These are phyloP conservation scores for Wallacemonas collosoma DNA, from an alignment of 208 protist genomes.

Conservation along the genomic window DNA sequence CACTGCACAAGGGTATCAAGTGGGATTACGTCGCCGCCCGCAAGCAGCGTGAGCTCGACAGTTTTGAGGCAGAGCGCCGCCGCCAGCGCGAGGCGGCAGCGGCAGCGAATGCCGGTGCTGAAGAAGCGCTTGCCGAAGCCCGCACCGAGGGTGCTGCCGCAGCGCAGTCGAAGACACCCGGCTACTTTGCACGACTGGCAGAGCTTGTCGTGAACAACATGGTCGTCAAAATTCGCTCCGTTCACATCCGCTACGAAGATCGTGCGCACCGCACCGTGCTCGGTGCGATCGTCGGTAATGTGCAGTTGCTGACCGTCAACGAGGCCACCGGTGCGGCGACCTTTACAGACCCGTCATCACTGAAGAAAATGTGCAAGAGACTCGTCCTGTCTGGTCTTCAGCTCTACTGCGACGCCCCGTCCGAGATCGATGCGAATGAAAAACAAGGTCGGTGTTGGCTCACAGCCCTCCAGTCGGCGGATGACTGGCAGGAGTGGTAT, in stretches of 20 bases:
- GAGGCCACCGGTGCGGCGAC: conserved; percentile 59
- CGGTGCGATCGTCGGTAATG: conserved; percentile 71
- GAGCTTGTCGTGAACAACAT: conserved; percentile 91
- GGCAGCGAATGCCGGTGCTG: conserved; percentile 14
- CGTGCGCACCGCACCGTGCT: conserved; percentile 50
- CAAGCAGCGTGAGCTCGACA: conserved; percentile 65
- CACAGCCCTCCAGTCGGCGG: conserved; percentile 33
- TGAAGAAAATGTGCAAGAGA: conserved; percentile 70
- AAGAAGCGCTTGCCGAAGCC: conserved; percentile 1
- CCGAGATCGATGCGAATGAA: conserved; percentile 26
- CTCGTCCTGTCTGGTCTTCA: conserved; percentile 74
- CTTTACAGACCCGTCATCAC: conserved; percentile 70
- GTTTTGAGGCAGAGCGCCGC: conserved; percentile 73
- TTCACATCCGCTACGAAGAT: conserved; percentile 90
- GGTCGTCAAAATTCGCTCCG: conserved; percentile 76
- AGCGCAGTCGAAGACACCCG: conserved; percentile 10
- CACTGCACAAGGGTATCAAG: conserved; percentile 46
- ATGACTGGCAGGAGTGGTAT: conserved; percentile 70
- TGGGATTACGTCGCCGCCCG: conserved; percentile 45
- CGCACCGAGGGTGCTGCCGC: neutral
- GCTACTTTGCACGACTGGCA: conserved; percentile 75
- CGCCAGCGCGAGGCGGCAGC: conserved; percentile 38
- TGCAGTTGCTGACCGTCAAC: conserved; percentile 81
- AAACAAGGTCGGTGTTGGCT: conserved; percentile 32
- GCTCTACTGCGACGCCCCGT: conserved; percentile 85